Base-by-base conservation (phyloP, 2,329 filamentous ascomycete genomes). In the Biscogniauxia mediterranea region DNA sequence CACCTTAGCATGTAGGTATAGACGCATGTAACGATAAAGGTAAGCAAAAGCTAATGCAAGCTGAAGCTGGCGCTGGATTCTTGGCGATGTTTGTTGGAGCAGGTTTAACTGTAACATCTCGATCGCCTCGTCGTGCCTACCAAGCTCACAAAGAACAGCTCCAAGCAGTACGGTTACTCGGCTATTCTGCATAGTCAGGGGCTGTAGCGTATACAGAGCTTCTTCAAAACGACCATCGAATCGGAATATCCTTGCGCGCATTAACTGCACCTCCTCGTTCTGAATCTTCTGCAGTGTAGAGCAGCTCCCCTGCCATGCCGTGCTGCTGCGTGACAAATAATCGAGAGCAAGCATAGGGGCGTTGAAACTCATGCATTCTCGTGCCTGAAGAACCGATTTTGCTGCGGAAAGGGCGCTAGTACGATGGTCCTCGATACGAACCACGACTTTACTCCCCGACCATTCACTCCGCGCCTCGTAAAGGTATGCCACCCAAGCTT, bases 181-280 rank as follows among this genome's bases (percentile, higher is more conserved):
- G 55, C 25, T 57, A 15, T 59, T 21, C 19, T 57, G 13, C 13
- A 32, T 26, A 7, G 15, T 13, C 15, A 62, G 7, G 26, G 13
- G 26, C 6, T n/a, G 2, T 4, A 57, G 19, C 15, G 54, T 15
- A 13, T 49, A 11, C 21, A 55, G 54, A 13, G 55, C 52, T 54
- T 63, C 57, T 50, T 55, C 54, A 28, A 63, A 63, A 19, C 49
- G 57, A 21, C 61, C 57, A 53, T 57, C 52, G 46, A 57, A 62
- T n/a, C 61, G 61, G 11, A 63, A 53, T 23, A 63, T 53, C 28
- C 50, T 63, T 25, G 61, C 61, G 38, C 50, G 57, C 55, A 58
- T 63, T 15, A 60, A 55, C n/a, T 20, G 25, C 23, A 62, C 57
- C 32, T 53, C 26, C 15, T 38, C 25, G 21, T 32, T 54, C 21